Evolutionary conservation across 331 rosid genomes (phyloP), one percentile per base, ranked within the genome.

Genomic region (Quercus tomentella): DNA sequence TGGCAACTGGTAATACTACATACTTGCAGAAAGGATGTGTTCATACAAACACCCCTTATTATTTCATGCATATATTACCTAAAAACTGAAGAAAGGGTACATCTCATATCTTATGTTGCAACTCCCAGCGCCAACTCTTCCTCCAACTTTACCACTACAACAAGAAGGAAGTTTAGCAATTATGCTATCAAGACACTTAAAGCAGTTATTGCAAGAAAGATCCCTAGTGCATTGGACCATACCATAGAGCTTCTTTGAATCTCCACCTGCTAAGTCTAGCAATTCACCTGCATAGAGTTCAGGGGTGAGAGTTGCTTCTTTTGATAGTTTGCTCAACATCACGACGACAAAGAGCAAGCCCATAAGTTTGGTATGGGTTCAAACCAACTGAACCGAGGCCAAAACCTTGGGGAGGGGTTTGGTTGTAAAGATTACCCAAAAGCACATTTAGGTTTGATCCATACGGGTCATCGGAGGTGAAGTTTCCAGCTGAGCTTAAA

Each of bases 211-310:
- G 45, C 51, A 1, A 1, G 72, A 66, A 31, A 66, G 72, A 45
- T 66, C 72, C 51, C 72, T 16, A 0, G 72, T 66, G 72, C 72
- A 66, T 66, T 66, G 72, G 22, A 45, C 86, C 83, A 90, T 41
- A 15, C 93, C 95, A 63, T 92, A 92, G 31, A 92, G 65, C 11
- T 60, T 87, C 61, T 56, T 12, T 0, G 82, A 77, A n/a, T 15
- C 16, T 23, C 25, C 88, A 31, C 45, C 45, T 41, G 45, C 45
- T 8, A 88, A 63, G 71, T 66, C 81, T 20, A 68, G 0, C 60
- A 84, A 84, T 4, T 89, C 92, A 2, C 81, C 67, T 10, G 86
- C 89, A 75, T 81, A 92, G 49, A 88, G 28, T 57, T 84, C 83
- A 0, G 89, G 54, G 16, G 43, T 55, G 62, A 8, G 17, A 18